A percentile compares a stretch with the other conserved stretches of the same genome.
phyloP scores from a whole-genome alignment of 208 protist species.

The Kentomonas sorsogonicus region DNA sequence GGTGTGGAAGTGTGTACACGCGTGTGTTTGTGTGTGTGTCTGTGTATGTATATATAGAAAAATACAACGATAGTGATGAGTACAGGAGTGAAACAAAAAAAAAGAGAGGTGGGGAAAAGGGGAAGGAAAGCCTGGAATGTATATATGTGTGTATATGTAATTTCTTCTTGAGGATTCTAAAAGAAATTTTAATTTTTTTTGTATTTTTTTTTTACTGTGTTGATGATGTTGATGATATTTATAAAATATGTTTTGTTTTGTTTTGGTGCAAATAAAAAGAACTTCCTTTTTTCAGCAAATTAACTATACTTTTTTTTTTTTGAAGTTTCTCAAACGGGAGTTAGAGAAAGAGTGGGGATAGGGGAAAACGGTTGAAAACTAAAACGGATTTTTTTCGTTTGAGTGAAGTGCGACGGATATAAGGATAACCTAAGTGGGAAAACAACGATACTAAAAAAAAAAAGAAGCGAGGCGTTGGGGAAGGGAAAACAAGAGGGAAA shows the following conservation, averaged over 20 bases:
- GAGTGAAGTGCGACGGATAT: too few relatives aligned
- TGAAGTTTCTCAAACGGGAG: neutral
- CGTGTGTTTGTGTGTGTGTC: neutral
- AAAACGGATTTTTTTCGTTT: too few relatives aligned
- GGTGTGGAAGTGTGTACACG: neutral
- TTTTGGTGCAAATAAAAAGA: conserved; percentile 1
- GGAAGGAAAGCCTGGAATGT: neutral
- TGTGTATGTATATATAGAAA: neutral
- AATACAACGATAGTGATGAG: neutral
- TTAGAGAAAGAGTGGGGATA: neutral
- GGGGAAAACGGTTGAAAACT: neutral
- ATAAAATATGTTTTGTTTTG: conserved; percentile 5
- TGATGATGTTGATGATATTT: conserved; percentile 1
- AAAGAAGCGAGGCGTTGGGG: neutral
- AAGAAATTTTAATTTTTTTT: neutral
- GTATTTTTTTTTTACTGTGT: conserved; percentile 1
- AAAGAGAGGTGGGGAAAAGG: too few relatives aligned
- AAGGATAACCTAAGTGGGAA: neutral
- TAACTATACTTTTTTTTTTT: neutral
- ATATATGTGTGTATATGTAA: neutral
- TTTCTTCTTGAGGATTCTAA: too few relatives aligned
- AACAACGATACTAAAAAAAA: conserved; percentile 10
- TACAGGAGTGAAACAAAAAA: too few relatives aligned
- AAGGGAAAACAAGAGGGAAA: neutral
- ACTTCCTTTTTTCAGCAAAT: conserved; percentile 9